A percentile compares a stretch with the other conserved stretches of the same genome.
Evolutionary conservation across 371 early-diverging fungal species (phyloP).

Genomic region (Mortierella sp.): DNA sequence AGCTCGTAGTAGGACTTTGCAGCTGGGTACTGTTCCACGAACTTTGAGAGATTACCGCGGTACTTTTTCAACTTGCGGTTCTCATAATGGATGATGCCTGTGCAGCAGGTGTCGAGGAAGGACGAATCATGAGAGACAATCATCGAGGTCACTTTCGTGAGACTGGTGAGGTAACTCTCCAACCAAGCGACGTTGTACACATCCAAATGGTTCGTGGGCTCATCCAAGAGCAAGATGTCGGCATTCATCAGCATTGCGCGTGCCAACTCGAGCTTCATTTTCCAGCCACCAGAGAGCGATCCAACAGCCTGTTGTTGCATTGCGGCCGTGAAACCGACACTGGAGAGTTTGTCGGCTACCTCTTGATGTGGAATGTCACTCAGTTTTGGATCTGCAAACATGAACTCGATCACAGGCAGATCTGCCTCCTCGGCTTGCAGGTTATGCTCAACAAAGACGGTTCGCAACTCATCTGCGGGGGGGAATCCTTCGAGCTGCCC

Average conservation of each 20-base stretch:
- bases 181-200: constrained; percentile 85
- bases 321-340: constrained; percentile 75
- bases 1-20: constrained; percentile 77
- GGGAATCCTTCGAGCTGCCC: constrained; percentile 86
- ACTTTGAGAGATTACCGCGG: constrained; percentile 84
- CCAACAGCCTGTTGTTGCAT: constrained; percentile 74
- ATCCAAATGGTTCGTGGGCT: constrained; percentile 94
- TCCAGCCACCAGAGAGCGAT: constrained; percentile 86
- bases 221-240: constrained; percentile 89
- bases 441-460: constrained; percentile 80
- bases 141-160: constrained; percentile 79
- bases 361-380: constrained; percentile 46
- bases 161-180: constrained; percentile 77
- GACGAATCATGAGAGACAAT: constrained; percentile 92
- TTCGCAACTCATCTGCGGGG: constrained; percentile 73
- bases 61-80: constrained; percentile 78
- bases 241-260: constrained; percentile 85
- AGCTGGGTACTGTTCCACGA: constrained; percentile 79
- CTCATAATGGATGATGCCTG: constrained; percentile 84
- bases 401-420: constrained; percentile 73
- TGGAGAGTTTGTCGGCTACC: constrained; percentile 66
- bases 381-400: constrained; percentile 56
- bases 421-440: constrained; percentile 80
- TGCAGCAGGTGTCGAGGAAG: constrained; percentile 87
- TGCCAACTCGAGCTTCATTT: constrained; percentile 88